Conservation (phyloP, 805 yeast genomes). For the Candida germanica region DNA sequence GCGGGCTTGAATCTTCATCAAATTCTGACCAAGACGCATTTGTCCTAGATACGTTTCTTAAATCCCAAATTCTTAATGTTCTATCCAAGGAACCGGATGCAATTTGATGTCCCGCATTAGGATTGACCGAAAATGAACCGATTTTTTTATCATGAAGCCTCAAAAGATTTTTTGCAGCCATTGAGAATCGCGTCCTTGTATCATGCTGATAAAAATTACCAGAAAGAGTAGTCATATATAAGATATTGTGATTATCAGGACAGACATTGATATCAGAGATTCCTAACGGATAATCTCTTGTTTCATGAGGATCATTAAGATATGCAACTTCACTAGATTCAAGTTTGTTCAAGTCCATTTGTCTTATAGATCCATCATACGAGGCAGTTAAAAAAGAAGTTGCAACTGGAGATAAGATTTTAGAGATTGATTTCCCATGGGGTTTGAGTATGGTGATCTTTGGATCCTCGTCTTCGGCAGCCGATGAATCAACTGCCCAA, state of each 20-base stretch:
- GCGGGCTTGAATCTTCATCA: constrained; percentile 47
- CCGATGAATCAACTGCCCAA: constrained; percentile 67
- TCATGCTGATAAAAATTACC: constrained; percentile 83
- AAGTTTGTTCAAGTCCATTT: constrained; percentile 61
- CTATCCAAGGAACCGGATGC: constrained; percentile 91
- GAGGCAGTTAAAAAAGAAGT: constrained; percentile 65
- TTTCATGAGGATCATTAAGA: constrained; percentile 50
- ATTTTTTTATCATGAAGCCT: constrained; percentile 86
- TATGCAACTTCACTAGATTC: constrained; percentile 50
- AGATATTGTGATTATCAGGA: constrained; percentile 43
- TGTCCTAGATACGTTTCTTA: constrained; percentile 50
- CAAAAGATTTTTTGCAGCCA: constrained; percentile 27
- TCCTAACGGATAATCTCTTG: constrained; percentile 45
- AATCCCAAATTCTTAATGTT: constrained; percentile 82
- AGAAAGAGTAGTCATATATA: constrained; percentile 72
- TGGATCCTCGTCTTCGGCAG: constrained; percentile 32
- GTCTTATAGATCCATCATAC: constrained; percentile 85
- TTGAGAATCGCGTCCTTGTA: constrained; percentile 46
- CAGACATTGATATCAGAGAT: constrained; percentile 70
- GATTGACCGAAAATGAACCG: constrained; percentile 84
- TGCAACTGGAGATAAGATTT: constrained; percentile 51
- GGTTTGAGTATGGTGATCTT: constrained; percentile 64
- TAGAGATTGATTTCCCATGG: constrained; percentile 73
- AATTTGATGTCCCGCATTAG: constrained; percentile 57
- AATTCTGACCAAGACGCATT: constrained; percentile 53